Evolutionary conservation across 768 basidiomycete genomes (phyloP), one percentile per base, ranked within the genome.

Genomic region (Lyophyllum atratum): DNA sequence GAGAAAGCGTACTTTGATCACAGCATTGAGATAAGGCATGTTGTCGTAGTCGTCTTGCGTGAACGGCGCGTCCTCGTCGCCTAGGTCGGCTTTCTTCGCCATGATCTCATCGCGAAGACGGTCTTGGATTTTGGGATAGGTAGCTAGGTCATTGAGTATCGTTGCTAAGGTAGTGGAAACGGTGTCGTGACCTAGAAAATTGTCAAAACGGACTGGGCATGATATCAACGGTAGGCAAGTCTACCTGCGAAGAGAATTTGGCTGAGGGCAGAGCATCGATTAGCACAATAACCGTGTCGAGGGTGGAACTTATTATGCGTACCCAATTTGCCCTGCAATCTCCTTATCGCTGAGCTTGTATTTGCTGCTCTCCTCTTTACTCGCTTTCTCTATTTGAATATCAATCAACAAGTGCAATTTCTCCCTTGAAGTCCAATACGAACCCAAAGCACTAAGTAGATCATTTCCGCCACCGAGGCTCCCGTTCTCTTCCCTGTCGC

Each of bases 61-160:
- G 33, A 54, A 54, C 9, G 33, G 34, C 17, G 53, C 53, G 12
- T 54, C 53, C 4, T 54, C 53, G 22, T 46, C 53, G 11, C 53
- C 53, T n/a, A 54, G 24, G 4, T 54, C 53, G 31, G 53, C 53
- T 19, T 54, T 45, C 34, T 48, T 54, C 21, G 45, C 53, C 22
- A 47, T 54, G n/a, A 54, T 54, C 25, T 54, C 53, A 1, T 33
- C 53, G 26, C 53, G 53, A 24, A 54, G 53, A 24, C 53, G 53
- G 4, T 54, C 34, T 25, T 54, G 53, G 28, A 54, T 22, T 26
- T 54, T 33, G 2, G 45, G 45, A 29, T 48, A 12, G 0, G 14
- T 26, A 39, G 53, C 33, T 17, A 54, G 53, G 22, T 54, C 53
- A 34, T 54, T 54, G 34, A 54, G 45, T 0, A 54, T 22, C 53